Percentiles rank a stretch among this genome's conserved stretches.
Conservation (phyloP, 2,329 filamentous ascomycete species). For the Diaporthe capsici region DNA sequence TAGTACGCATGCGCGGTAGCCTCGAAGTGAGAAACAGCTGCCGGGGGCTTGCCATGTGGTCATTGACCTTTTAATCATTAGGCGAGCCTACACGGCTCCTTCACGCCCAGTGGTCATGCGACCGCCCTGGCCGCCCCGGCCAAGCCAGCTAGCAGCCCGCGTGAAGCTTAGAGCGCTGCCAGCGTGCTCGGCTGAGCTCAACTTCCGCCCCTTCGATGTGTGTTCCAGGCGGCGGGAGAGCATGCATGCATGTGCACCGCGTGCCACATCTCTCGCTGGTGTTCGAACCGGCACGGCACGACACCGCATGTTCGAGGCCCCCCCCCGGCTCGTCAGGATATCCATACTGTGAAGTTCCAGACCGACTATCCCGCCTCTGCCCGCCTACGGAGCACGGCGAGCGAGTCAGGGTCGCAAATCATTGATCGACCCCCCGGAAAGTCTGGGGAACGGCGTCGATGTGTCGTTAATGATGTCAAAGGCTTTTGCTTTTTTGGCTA, state of each 20-base stretch:
- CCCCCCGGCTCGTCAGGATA: slow-evolving; percentile 6
- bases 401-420: slow-evolving; percentile 27
- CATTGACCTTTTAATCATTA: neutral
- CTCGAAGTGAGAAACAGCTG: neutral
- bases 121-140: slow-evolving; percentile 22
- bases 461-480: slow-evolving; percentile 22
- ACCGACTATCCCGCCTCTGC: slow-evolving; percentile 21
- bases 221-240: neutral
- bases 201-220: neutral
- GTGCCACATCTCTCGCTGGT: slow-evolving; percentile 18
- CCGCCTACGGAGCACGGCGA: slow-evolving; percentile 5
- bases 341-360: slow-evolving; percentile 29
- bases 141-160: slow-evolving; percentile 27
- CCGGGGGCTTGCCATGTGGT: slow-evolving; percentile 20
- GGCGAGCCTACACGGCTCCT: slow-evolving; percentile 1
- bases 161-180: slow-evolving; percentile 26
- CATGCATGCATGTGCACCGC: neutral
- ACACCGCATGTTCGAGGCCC: slow-evolving; percentile 27
- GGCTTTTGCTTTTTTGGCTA: neutral
- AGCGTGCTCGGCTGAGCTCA: slow-evolving; percentile 3
- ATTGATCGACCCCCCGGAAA: slow-evolving; percentile 16
- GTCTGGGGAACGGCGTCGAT: slow-evolving; percentile 22
- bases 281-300: slow-evolving; percentile 29
- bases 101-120: slow-evolving; percentile 27
- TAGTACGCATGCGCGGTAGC: slow-evolving; percentile 1